These are phyloP conservation scores for Plasmodium knowlesi DNA, from an alignment of 169 alveolate species.

Conservation along the genomic window DNA sequence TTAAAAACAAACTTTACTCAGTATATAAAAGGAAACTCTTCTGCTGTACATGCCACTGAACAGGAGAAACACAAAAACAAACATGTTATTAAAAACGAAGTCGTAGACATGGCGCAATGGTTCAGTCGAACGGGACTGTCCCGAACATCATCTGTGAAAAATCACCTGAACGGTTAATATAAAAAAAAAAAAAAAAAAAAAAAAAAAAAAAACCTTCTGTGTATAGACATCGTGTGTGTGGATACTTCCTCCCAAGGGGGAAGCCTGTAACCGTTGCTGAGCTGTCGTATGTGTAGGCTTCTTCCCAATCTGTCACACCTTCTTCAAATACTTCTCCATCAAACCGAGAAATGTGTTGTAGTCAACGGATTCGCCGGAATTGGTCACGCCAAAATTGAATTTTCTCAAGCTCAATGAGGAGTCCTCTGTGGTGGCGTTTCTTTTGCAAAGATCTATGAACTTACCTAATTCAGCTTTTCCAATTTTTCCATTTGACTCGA, in stretches of 20 bases:
- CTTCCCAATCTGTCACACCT: not conserved
- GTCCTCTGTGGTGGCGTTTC: not conserved
- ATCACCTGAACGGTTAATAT: constrained; percentile 1
- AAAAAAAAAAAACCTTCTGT: not conserved
- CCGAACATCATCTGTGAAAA: not conserved
- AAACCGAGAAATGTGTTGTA: constrained; percentile 23
- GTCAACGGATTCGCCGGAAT: constrained; percentile 6
- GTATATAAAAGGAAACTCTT: not conserved
- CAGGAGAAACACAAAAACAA: not conserved
- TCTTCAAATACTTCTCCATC: constrained; percentile 42
- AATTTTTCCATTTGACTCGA: constrained; percentile 39
- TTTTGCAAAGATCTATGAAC: constrained; percentile 49
- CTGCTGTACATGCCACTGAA: not conserved
- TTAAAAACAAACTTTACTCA: not conserved
- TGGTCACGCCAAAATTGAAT: constrained; percentile 6
- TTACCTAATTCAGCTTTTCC: constrained; percentile 19
- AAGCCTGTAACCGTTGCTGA: not conserved
- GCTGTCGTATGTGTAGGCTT: not conserved
- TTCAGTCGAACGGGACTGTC: not conserved
- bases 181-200: not conserved
- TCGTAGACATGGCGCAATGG: not conserved
- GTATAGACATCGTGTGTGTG: not conserved
- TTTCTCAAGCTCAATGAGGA: constrained; percentile 31
- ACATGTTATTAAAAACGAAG: not conserved
- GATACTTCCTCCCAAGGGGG: not conserved